phyloP scores from a whole-genome alignment of 176 grass and related monocot genomes.

The Musa itinerans region DNA sequence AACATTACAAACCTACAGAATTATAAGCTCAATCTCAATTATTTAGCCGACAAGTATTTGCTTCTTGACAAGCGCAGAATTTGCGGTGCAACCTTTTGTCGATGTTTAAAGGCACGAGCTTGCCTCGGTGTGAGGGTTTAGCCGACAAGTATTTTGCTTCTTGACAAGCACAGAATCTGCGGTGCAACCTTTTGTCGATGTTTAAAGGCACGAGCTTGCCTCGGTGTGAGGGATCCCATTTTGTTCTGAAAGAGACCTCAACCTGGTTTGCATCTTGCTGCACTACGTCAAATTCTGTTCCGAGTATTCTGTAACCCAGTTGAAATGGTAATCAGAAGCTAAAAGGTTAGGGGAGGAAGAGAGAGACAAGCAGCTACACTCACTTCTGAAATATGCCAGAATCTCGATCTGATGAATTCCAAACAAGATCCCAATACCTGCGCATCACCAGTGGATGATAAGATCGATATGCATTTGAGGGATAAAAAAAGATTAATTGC shows the following conservation, averaged over 20 bases:
- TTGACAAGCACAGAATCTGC: too few relatives aligned
- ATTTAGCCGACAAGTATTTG: background rate
- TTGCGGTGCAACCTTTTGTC: conserved; percentile 40
- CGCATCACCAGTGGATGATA: background rate
- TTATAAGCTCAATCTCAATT: background rate
- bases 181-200: conserved; percentile 46
- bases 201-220: conserved; percentile 22
- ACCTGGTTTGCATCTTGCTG: conserved; percentile 34
- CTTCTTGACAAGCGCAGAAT: too few relatives aligned
- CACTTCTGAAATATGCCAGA: conserved; percentile 32
- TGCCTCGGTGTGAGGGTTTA: background rate
- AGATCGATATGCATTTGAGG: too few relatives aligned
- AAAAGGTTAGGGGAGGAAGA: background rate
- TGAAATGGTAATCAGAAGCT: background rate
- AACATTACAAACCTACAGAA: conserved; percentile 45
- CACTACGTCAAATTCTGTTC: conserved; percentile 37
- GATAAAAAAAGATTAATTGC: too few relatives aligned
- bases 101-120: conserved; percentile 26
- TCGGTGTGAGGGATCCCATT: conserved; percentile 30
- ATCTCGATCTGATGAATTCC: conserved; percentile 30
- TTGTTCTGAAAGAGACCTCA: conserved; percentile 66
- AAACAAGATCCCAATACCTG: conserved; percentile 63
- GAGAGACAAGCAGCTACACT: background rate
- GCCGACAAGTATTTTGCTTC: background rate
- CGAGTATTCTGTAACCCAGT: conserved; percentile 34